Evolutionary conservation across 164 flowering plant genomes (phyloP), one percentile per base, ranked within the genome.

Genomic region (Taxillus chinensis): DNA sequence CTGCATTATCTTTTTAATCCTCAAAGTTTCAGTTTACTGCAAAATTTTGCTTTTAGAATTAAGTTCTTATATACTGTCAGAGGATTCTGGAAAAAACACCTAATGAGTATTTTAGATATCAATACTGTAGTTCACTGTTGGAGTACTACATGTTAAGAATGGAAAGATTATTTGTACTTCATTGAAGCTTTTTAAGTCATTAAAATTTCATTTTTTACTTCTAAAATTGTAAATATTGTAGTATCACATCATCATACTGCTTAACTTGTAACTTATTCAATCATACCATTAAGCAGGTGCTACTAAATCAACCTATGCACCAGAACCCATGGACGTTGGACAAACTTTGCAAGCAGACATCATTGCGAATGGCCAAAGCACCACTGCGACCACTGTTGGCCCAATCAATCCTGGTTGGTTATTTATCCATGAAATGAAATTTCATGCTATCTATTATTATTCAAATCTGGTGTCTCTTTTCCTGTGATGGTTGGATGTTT

Each of bases 261-360:
- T 0, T 27, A 27, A 27, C 27, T 27, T 27, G 27, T 27, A 0
- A 27, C 27, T 27, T 27, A 27, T 27, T 27, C 27, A 27, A 27
- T 27, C 2, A 27, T 27, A 27, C 27, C 27, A 27, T 27, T 27
- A 48, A 41, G 61, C 78, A 95, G 99, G 99, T 58, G 99, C 99
- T 52, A 91, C 81, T 5, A 95, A 91, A 77, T 55, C 79, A 67
- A 74, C 83, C 57, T 95, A 95, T 80, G 98, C 99, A 61, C 96
- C 95, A 11, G 99, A 91, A 77, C 97, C 99, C 45, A 85, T 78
- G 72, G 99, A 95, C 74, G 96, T 91, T 74, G 97, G 99, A 5
- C 68, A 80, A 62, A 71, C 73, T 56, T 78, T 95, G 81, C 85
- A 79, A 75, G 97, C 82, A 37, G 96, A 89, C 52, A 84, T 91